These are phyloP conservation scores for Cytospora chrysosperma DNA, from an alignment of 2,329 filamentous ascomycete species.

Conservation along the genomic window DNA sequence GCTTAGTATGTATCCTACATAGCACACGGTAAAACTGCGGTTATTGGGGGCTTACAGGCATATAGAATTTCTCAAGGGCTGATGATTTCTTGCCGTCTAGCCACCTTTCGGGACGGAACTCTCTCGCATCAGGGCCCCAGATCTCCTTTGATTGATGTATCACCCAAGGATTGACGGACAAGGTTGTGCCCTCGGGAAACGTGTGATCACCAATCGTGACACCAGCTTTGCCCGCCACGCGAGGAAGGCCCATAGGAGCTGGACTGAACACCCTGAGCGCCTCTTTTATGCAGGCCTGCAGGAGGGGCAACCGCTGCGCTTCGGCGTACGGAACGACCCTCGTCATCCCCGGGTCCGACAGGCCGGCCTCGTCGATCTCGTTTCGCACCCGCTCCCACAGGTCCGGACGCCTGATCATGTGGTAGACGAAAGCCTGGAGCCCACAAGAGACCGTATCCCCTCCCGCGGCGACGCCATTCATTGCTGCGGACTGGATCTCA, in stretches of 20 bases:
- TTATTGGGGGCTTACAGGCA: background rate
- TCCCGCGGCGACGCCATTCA: slow-evolving; percentile 26
- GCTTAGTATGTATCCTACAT: background rate
- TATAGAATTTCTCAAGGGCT: slow-evolving; percentile 23
- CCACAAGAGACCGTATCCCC: slow-evolving; percentile 28
- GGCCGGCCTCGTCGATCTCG: slow-evolving; percentile 28
- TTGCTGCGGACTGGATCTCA: slow-evolving; percentile 26
- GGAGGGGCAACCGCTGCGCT: slow-evolving; percentile 33
- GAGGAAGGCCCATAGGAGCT: slow-evolving; percentile 31
- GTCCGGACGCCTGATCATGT: slow-evolving; percentile 27
- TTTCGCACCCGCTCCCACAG: slow-evolving; percentile 23
- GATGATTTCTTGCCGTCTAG: slow-evolving; percentile 21
- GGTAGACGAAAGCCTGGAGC: slow-evolving; percentile 31
- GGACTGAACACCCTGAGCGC: slow-evolving; percentile 32
- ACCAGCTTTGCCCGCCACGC: slow-evolving; percentile 30
- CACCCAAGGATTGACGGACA: slow-evolving; percentile 30
- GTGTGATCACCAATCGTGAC: slow-evolving; percentile 30
- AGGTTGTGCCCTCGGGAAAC: slow-evolving; percentile 31
- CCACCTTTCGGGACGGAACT: slow-evolving; percentile 30
- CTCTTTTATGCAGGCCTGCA: slow-evolving; percentile 38
- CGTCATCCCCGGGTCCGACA: background rate
- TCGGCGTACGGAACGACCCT: slow-evolving; percentile 29
- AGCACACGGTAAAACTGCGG: slow-evolving; percentile 24
- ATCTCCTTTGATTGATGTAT: slow-evolving; percentile 31
- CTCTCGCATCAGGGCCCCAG: slow-evolving; percentile 27